phyloP scores from a whole-genome alignment of 306 rosid species.

The Rosa rugosa region DNA sequence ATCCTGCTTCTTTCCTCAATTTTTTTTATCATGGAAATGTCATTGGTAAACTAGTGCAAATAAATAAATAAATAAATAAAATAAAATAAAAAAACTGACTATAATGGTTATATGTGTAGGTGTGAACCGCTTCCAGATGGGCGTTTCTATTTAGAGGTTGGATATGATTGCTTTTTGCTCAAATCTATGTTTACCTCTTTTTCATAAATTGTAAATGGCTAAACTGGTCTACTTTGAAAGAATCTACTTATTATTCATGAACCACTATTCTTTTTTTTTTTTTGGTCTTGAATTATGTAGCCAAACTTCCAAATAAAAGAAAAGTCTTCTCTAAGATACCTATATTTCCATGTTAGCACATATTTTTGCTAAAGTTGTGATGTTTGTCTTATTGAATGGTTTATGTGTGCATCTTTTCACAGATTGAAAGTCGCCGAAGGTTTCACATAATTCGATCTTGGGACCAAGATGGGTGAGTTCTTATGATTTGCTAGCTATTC shows the following conservation, averaged over 20 bases:
- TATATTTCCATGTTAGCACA: background rate
- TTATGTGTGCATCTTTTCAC: constrained; percentile 25
- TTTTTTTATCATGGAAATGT: constrained; percentile 5
- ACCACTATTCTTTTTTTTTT: background rate
- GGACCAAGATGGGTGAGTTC: constrained; percentile 94
- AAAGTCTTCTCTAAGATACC: background rate
- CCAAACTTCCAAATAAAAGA: background rate
- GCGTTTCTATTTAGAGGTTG: constrained; percentile 94
- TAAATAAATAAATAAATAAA: background rate
- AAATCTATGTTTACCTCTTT: constrained; percentile 5
- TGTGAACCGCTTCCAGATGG: constrained; percentile 99
- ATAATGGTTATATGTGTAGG: constrained; percentile 43
- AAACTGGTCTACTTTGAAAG: background rate
- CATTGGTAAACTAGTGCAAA: background rate
- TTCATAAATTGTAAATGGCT: constrained; percentile 8
- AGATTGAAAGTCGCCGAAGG: constrained; percentile 92
- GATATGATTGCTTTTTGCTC: constrained; percentile 2
- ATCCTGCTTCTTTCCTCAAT: constrained; percentile 15
- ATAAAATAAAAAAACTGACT: background rate
- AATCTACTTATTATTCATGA: background rate
- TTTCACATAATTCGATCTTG: constrained; percentile 64
- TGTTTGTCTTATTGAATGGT: background rate
- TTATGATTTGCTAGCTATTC: constrained; percentile 22
- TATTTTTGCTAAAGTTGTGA: background rate
- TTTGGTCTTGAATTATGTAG: background rate